phyloP scores from a whole-genome alignment of 306 rosid genomes.

The Inga oerstediana region DNA sequence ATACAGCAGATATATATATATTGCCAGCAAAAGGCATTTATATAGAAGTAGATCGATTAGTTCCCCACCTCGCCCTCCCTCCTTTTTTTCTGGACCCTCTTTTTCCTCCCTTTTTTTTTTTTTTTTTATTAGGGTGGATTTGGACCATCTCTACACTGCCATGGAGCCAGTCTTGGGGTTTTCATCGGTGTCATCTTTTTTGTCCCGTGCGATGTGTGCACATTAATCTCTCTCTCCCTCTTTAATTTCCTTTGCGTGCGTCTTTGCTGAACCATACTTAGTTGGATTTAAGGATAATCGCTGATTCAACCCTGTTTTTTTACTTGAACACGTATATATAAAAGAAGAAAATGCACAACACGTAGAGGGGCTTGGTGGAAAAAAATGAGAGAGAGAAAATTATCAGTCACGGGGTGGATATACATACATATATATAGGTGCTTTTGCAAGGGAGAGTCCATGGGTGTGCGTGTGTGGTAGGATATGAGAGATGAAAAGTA shows the following conservation, averaged over 20 bases:
- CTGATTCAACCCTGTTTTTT: background rate
- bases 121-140: conserved; percentile 13
- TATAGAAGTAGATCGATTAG: background rate
- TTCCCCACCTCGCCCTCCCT: background rate
- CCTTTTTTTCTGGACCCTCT: conserved; percentile 17
- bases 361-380: background rate
- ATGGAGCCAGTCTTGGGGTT: conserved; percentile 39
- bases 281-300: too few species aligned
- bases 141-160: conserved; percentile 42
- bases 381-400: background rate
- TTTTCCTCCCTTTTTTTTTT: background rate
- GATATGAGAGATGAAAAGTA: conserved; percentile 35
- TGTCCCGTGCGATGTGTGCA: conserved; percentile 29
- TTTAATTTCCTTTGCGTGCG: conserved; percentile 17
- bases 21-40: conserved; percentile 13
- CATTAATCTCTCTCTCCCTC: conserved; percentile 15
- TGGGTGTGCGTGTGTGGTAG: background rate
- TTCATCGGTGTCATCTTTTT: conserved; percentile 38
- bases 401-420: conserved; percentile 32
- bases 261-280: background rate
- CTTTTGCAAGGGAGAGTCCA: background rate
- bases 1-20: conserved; percentile 21
- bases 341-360: background rate
- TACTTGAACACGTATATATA: background rate
- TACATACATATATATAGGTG: too few species aligned